Evolutionary conservation across 2,329 filamentous ascomycete species (phyloP), one percentile per base, ranked within the genome.

Genomic region (Bipolaris bicolor): DNA sequence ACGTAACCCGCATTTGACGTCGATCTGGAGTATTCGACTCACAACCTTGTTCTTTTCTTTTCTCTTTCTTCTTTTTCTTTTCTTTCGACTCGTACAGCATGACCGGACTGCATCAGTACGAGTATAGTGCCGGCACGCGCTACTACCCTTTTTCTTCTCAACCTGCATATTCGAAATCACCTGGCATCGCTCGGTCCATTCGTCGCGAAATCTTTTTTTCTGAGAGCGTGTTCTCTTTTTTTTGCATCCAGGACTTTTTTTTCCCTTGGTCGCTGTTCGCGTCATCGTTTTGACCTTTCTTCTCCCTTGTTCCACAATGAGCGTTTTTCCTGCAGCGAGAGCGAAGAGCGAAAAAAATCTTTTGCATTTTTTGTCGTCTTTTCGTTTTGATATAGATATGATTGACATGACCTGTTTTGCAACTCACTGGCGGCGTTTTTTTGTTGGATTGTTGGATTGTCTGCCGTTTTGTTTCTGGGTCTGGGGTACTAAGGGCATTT

Each of bases 371-470:
- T 31, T 13, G 26, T 10, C 3, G 29, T 31, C 29, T 11, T 31
- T 31, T 31, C 7, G 29, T 20, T 51, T 55, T 47, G 47, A 45
- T 51, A 51, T 51, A 55, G 49, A 57, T 49, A 53, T 31, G 49
- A 57, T 16, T 22, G 26, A 41, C 26, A 50, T 33, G 36, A 50
- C 40, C 7, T 11, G 10, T 5, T 31, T 31, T 31, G 29, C 24
- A 26, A 33, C 15, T 41, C 37, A 49, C 20, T 49, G 13, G 22
- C 15, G 49, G 49, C 39, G 40, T 44, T 44, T 49, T 26, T 26
- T 2, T 26, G 6, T 29, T 49, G 9, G 6, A 10, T 40, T 18
- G 7, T 29, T 13, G 16, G 26, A 4, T 39, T 20, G 7, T 31
- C 29, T 40, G 18, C 47, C 22, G 10, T 40, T 26, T 49, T 49